Evolutionary conservation across 1,284 basidiomycete genomes (phyloP).

Genomic region (Moesziomyces parantarcticus): DNA sequence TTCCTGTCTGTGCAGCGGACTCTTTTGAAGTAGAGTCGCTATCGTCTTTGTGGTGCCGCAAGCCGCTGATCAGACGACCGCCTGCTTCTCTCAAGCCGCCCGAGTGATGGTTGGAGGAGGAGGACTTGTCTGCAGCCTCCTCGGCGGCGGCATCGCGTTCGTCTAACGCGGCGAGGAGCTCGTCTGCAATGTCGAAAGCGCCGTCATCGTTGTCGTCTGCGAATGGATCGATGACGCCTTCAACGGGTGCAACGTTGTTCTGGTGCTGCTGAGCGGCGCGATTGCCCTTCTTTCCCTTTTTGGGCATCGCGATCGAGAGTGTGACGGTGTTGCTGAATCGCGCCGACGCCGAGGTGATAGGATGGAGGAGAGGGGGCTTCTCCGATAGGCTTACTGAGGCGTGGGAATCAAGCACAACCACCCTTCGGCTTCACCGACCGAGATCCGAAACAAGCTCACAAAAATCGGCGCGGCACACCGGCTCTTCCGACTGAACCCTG

Average conservation of each 20-base stretch:
- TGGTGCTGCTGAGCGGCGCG: constrained; percentile 11
- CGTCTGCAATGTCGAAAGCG: constrained; percentile 55
- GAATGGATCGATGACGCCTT: constrained; percentile 26
- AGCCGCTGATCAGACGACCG: constrained; percentile 43
- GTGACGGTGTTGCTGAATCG: too few relatives aligned
- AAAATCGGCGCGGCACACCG: too few relatives aligned
- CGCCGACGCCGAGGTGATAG: too few relatives aligned
- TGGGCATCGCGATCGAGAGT: constrained; percentile 23
- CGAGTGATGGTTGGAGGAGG: constrained; percentile 5
- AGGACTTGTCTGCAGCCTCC: constrained; percentile 3
- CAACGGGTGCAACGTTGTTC: constrained; percentile 8
- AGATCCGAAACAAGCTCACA: too few relatives aligned
- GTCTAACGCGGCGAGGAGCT: constrained; percentile 56
- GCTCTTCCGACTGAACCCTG: too few relatives aligned
- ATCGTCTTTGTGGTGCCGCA: constrained; percentile 17
- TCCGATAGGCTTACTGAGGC: too few relatives aligned
- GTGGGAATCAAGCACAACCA: too few relatives aligned
- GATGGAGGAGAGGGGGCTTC: too few relatives aligned
- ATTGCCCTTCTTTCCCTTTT: constrained; percentile 41
- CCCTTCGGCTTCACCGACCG: constrained; percentile 11
- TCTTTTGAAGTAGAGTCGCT: neutral
- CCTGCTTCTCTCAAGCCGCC: constrained; percentile 36
- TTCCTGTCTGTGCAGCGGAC: neutral
- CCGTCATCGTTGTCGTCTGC: constrained; percentile 48
- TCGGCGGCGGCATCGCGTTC: constrained; percentile 48